Evolutionary conservation across 2,329 filamentous ascomycete species (phyloP).

Genomic region (Plenodomus tracheiphilus): DNA sequence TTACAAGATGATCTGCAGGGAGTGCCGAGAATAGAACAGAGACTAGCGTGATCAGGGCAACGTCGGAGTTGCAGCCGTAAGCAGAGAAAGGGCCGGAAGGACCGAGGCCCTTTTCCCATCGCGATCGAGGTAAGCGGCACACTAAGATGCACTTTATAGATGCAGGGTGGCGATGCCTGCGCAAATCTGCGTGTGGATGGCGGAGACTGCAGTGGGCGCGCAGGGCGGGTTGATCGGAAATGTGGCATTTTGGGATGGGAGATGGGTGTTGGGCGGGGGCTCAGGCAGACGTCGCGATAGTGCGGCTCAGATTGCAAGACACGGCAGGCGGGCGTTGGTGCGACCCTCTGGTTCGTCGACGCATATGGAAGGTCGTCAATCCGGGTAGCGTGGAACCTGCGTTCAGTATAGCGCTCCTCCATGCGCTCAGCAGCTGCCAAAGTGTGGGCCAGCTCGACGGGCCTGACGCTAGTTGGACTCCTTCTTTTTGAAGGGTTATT

Average conservation of each 20-base stretch:
- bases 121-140: neutral
- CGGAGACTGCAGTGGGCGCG: too few relatives aligned
- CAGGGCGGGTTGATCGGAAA: too few relatives aligned
- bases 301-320: neutral
- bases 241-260: too few relatives aligned
- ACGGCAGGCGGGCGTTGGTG: neutral
- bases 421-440: neutral
- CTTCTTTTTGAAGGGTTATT: neutral
- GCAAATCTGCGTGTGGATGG: too few relatives aligned
- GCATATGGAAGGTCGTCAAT: neutral
- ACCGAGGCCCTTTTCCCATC: neutral
- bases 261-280: too few relatives aligned
- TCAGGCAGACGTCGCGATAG: neutral
- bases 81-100: neutral
- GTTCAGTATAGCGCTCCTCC: neutral
- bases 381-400: neutral
- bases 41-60: neutral
- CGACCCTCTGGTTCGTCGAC: neutral
- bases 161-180: too few relatives aligned
- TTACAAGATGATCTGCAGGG: neutral
- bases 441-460: neutral
- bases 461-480: neutral
- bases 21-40: neutral
- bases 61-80: neutral
- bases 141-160: too few relatives aligned